Base-by-base conservation (phyloP, 2,329 filamentous ascomycete species). In the Beauveria brongniartii region DNA sequence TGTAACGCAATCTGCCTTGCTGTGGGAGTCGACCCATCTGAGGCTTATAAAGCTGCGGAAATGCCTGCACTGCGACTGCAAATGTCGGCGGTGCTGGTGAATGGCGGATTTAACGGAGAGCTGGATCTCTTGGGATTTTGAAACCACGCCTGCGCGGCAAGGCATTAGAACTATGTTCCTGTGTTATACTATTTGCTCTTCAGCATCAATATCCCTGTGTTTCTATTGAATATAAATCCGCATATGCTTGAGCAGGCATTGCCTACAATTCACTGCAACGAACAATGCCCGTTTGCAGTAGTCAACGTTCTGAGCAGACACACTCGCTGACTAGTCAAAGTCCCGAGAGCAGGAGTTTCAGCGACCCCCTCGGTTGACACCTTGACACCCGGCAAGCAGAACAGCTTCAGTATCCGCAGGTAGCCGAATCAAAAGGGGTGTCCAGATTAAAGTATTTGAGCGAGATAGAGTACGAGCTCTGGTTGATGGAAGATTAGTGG, bases 1-100 rank as follows among this genome's bases (percentile, higher is more conserved):
- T 83, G 89, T 20, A 93, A 92, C 68, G 86, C 83, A 18, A 80
- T 91, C 53, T 89, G 85, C 60, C 67, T 85, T 41, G 77, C 80
- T 0, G 68, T 85, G 37, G 82, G 82, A 1, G 65, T 85, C 20
- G 79, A 78, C 62, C 81, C 82, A 2, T 70, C 72, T n/a, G 72
- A 76, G 61, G 70, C 70, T 3, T 85, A 88, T 62, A 66, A 71
- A 1, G 73, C 80, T 41, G 64, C 69, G 0, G 81, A 88, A 59
- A 82, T 90, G 78, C 75, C 78, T 2, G 71, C 78, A 55, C 86
- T 88, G 66, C 79, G 86, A 26, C 77, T 80, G 58, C 78, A 84
- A 50, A 82, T 92, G 48, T 88, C 87, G 0, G 82, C 81, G 1
- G 80, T 88, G 61, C 72, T 92, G 10, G 68, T 91, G 41, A 87